Evolutionary conservation across 306 rosid species (phyloP).

Genomic region (Cucumis sativus): DNA sequence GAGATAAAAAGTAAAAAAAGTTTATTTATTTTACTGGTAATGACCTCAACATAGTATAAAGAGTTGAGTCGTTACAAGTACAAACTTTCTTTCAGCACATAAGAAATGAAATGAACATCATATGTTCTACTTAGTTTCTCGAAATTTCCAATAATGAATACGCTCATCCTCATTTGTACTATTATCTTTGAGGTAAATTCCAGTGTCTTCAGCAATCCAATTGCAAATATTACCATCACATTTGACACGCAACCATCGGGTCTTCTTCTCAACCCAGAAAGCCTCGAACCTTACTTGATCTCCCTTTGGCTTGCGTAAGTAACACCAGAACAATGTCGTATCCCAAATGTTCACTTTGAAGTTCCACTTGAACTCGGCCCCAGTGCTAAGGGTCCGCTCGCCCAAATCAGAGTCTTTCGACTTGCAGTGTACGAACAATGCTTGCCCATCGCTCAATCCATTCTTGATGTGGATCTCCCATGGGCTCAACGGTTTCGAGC

Average conservation of each 20-base stretch:
- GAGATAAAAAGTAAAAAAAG: too few species aligned
- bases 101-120: neutral
- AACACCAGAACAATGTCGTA: slow-evolving; percentile 11
- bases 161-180: neutral
- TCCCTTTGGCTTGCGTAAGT: neutral
- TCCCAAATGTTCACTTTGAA: slow-evolving; percentile 6
- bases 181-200: neutral
- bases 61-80: too few species aligned
- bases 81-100: too few species aligned
- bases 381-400: neutral
- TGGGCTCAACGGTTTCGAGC: neutral
- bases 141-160: neutral
- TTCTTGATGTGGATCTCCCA: slow-evolving; percentile 1
- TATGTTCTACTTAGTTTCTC: neutral
- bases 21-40: too few species aligned
- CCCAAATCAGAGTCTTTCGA: slow-evolving; percentile 18
- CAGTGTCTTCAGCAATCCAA: slow-evolving; percentile 11
- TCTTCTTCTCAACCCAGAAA: slow-evolving; percentile 6
- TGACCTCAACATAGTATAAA: too few species aligned
- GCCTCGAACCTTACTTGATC: neutral
- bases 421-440: neutral
- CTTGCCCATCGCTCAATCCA: neutral
- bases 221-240: neutral
- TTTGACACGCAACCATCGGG: neutral
- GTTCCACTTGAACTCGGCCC: neutral